Base-by-base conservation (phyloP, 169 alveolate species). In the Cryptosporidium canis region DNA sequence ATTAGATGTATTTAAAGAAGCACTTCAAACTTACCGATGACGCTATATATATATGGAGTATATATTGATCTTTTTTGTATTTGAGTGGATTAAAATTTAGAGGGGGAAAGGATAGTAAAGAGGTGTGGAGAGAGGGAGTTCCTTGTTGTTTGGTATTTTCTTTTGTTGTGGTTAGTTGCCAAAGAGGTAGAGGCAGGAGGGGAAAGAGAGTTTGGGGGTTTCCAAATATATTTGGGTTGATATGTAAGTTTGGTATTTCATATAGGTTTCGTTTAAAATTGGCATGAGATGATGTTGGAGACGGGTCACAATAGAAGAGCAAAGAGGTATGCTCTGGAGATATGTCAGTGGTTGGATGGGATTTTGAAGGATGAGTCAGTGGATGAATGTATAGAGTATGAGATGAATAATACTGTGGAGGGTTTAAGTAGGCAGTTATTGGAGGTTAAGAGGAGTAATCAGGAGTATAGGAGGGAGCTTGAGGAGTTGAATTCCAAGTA, bases 281-380 rank as follows among this genome's bases (percentile, higher is more conserved):
- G 9, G 24, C 16, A 41, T 7, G 14, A 21, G 63, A 61, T 21
- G 58, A 77, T 77, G 87, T 31, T 27, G 9, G 87, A 77, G 16
- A 18, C 35, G 16, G 77, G 87, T 16, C 44, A 55, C 39, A 58
- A 77, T 77, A 77, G 87, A 61, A 77, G 58, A 37, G 87, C 87
- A 18, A 77, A 77, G 11, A 58, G 87, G 27, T 77, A 77, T 77
- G 87, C 87, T 7, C 27, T 56, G n/a, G 87, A 77, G 24, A 77
- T 77, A 56, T 45, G 70, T 21, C 87, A 77, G 61, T 77, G 87
- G 87, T 24, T 77, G 39, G 87, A 77, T 24, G 72, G 77, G 6
- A 31, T 77, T 24, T 29, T 77, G 16, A 63, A 63, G 8, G 87
- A 77, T 56, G 70, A 55, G 24, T 48, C 65, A 5, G 31, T 77